Evolutionary conservation across 148 eudicot genomes (phyloP).

Genomic region (Camellia japonica): DNA sequence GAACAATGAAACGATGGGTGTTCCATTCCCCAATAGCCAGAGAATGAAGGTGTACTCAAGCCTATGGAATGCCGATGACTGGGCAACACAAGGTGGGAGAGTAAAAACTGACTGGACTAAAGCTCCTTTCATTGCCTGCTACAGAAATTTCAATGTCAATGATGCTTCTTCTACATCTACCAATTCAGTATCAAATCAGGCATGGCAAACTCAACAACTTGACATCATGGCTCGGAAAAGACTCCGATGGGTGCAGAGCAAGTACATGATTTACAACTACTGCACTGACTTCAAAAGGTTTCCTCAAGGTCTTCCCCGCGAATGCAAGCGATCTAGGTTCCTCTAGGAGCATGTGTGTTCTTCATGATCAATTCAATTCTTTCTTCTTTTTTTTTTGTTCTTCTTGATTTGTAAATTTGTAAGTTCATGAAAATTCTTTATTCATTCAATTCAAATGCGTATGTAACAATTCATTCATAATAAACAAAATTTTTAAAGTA

Average conservation of each 20-base stretch:
- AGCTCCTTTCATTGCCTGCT: constrained; percentile 13
- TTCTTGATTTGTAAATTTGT: background rate
- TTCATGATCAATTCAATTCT: background rate
- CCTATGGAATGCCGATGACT: constrained; percentile 18
- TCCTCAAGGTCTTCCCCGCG: constrained; percentile 12
- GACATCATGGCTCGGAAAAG: background rate
- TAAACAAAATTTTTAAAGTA: too few species aligned
- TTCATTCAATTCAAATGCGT: background rate
- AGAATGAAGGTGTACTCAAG: constrained; percentile 13
- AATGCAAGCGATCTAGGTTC: background rate
- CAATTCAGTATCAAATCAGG: background rate
- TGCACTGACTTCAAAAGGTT: constrained; percentile 11
- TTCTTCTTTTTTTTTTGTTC: too few species aligned
- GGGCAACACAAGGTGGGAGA: constrained; percentile 17
- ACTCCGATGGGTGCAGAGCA: constrained; percentile 9
- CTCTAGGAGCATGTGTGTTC: background rate
- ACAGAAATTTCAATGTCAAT: constrained; percentile 6
- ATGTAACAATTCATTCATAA: too few species aligned
- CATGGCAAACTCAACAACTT: constrained; percentile 3
- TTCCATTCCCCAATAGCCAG: constrained; percentile 6
- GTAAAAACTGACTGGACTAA: constrained; percentile 13
- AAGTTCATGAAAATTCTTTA: background rate
- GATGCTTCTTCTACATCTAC: background rate
- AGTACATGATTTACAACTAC: constrained; percentile 18
- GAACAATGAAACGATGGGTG: constrained; percentile 6